phyloP scores from a whole-genome alignment of 164 flowering plant genomes.

The Piper betle region DNA sequence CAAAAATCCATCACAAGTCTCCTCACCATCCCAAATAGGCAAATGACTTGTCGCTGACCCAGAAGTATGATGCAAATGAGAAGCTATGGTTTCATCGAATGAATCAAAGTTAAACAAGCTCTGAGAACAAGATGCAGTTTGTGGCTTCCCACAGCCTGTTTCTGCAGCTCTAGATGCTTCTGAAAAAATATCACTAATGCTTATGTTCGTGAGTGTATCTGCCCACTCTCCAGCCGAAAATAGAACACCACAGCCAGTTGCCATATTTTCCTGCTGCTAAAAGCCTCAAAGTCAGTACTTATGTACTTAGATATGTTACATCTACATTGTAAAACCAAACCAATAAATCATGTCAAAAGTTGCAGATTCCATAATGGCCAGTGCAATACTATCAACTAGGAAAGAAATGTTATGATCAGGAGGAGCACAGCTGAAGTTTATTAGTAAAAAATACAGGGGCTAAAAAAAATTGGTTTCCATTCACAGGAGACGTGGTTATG shows the following conservation, averaged over 20 bases:
- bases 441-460: too few relatives aligned
- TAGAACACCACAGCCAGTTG: background rate
- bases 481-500: too few relatives aligned
- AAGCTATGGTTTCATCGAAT: slow-evolving; percentile 96
- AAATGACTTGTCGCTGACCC: slow-evolving; percentile 26
- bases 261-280: too few relatives aligned
- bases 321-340: too few relatives aligned
- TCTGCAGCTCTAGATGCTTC: slow-evolving; percentile 37
- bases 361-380: too few relatives aligned
- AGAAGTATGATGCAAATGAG: slow-evolving; percentile 50
- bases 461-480: too few relatives aligned
- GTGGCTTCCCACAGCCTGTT: slow-evolving; percentile 19
- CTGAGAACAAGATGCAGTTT: slow-evolving; percentile 27
- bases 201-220: slow-evolving; percentile 81
- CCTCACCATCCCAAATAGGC: slow-evolving; percentile 94
- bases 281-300: too few relatives aligned
- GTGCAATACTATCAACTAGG: too few relatives aligned
- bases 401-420: too few relatives aligned
- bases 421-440: too few relatives aligned
- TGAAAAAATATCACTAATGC: slow-evolving; percentile 66
- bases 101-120: slow-evolving; percentile 74
- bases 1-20: slow-evolving; percentile 90
- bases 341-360: too few relatives aligned
- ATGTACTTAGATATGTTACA: too few relatives aligned
- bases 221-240: slow-evolving; percentile 84